Percentiles rank a stretch among this genome's conserved stretches.
These are phyloP conservation scores for Mycena sanguinolenta DNA, from an alignment of 768 basidiomycete species.

Conservation along the genomic window DNA sequence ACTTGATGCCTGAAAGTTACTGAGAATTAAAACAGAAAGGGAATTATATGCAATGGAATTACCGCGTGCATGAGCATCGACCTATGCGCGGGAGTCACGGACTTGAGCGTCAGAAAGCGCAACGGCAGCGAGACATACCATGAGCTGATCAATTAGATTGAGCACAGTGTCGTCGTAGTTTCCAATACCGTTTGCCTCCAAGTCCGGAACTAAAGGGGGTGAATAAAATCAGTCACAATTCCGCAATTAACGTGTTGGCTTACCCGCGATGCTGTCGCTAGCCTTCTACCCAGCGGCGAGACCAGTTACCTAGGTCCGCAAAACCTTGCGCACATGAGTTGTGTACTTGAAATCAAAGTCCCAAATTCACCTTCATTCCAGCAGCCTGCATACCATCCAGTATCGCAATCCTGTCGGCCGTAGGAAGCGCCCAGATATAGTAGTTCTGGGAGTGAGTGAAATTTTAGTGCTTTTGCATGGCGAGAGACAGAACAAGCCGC, in stretches of 20 bases:
- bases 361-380: neutral
- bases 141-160: neutral
- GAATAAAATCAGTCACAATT: too few relatives aligned
- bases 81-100: neutral
- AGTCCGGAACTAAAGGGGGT: neutral
- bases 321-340: neutral
- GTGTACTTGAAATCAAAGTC: neutral
- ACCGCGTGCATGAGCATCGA: slow-evolving; percentile 2
- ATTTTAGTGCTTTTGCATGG: neutral
- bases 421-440: slow-evolving; percentile 3
- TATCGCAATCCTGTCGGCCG: neutral
- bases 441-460: neutral
- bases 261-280: neutral
- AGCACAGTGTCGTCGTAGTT: neutral
- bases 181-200: neutral
- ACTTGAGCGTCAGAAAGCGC: too few relatives aligned
- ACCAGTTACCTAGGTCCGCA: neutral
- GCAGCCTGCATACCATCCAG: slow-evolving; percentile 5
- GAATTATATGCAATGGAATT: slow-evolving; percentile 28
- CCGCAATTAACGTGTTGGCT: neutral
- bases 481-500: too few relatives aligned
- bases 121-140: neutral
- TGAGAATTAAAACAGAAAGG: neutral
- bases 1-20: slow-evolving; percentile 32
- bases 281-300: neutral